Conservation (phyloP, 108 stramenopile species). For the Conticribra weissflogii region DNA sequence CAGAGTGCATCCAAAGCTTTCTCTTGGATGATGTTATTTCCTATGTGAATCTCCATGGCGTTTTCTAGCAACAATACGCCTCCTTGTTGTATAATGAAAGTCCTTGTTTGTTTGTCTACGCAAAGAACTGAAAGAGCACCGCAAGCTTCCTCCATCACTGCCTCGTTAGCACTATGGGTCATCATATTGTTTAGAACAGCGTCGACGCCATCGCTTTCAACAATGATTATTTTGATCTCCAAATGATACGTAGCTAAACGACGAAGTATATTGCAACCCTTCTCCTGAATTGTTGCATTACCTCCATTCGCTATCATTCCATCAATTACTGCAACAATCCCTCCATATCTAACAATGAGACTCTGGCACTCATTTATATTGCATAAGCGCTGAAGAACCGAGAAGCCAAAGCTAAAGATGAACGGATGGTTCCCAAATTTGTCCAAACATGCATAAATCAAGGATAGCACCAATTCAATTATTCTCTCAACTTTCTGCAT, state of each 20-base stretch:
- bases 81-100: conserved; percentile 17
- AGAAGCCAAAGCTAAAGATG: conserved; percentile 10
- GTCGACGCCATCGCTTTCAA: conserved; percentile 27
- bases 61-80: conserved; percentile 7
- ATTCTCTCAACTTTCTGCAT: not conserved
- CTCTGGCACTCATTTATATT: not conserved
- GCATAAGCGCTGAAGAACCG: not conserved
- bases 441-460: conserved; percentile 18
- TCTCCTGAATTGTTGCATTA: conserved; percentile 18
- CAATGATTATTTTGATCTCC: conserved; percentile 1
- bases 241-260: not conserved
- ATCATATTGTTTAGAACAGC: conserved; percentile 14
- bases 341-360: conserved; percentile 22
- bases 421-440: conserved; percentile 8
- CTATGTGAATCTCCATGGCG: not conserved
- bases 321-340: conserved; percentile 25
- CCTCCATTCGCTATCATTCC: conserved; percentile 18
- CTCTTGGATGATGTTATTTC: conserved; percentile 4
- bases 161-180: conserved; percentile 3
- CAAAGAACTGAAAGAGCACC: not conserved
- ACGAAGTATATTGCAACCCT: conserved; percentile 19
- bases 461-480: not conserved
- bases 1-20: conserved; percentile 14
- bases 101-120: conserved; percentile 6
- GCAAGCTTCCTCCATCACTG: conserved; percentile 8